Evolutionary conservation across 345 rosid species (phyloP), one percentile per base, ranked within the genome.

Genomic region (Hypericum perforatum): DNA sequence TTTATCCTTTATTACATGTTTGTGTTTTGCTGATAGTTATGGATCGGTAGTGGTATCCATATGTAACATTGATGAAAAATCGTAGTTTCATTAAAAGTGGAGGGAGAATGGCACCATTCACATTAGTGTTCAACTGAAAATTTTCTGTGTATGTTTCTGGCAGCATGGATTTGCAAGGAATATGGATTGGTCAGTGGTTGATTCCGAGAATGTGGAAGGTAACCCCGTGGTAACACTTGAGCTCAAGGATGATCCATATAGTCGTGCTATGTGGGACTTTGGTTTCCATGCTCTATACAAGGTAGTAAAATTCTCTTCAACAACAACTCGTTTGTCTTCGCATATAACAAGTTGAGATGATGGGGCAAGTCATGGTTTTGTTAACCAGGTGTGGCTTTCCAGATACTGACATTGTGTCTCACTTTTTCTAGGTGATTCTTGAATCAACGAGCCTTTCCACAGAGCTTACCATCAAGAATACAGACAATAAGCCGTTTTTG

Each of bases 131-230:
- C 36, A 39, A 57, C 58, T 69, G 52, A 44, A 43, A 41, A 63
- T n/a, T 62, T 37, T 8, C 49, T 8, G 39, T 71, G 9, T 48
- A 2, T 56, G 55, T 36, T 12, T 55, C 47, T 60, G 45, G 73
- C 68, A 87, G 98, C 96, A 91, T 71, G 98, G 98, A 29, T 91
- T 91, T 72, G 92, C 82, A 43, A 82, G 98, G 65, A 91, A 87
- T 65, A 51, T 91, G 95, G 98, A 91, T 63, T 91, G 98, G 98
- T 81, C 89, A 8, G 39, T 85, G 58, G 43, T 66, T 32, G 86
- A 82, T 67, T 79, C 95, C 15, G 79, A 75, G 49, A 76, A 65
- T 45, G 69, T 63, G 37, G 88, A 75, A 43, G 98, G 79, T 54
- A 77, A 57, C 70, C 87, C 85, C 16, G 52, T 56, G 45, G 80